A percentile compares a stretch with the other conserved stretches of the same genome.
Evolutionary conservation across 257 asterid genomes (phyloP).

Genomic region (Salvia miltiorrhiza): DNA sequence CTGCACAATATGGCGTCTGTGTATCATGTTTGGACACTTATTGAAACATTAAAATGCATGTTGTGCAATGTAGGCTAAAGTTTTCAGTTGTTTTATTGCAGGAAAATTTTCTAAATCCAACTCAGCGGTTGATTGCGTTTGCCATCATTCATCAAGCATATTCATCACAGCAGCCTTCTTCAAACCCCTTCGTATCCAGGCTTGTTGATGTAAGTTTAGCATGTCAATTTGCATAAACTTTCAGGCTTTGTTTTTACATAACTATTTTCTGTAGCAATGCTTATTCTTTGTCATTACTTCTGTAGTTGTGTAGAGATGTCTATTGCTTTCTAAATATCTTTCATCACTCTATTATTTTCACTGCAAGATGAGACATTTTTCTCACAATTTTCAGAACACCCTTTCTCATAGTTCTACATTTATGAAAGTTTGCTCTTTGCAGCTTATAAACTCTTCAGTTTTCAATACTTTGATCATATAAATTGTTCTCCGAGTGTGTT

Average conservation of each 20-base stretch:
- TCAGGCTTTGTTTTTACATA: slow-evolving; percentile 6
- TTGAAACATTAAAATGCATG: neutral
- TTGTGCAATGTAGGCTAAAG: slow-evolving; percentile 8
- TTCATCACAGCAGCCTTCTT: slow-evolving; percentile 67
- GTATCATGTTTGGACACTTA: neutral
- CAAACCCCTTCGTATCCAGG: slow-evolving; percentile 67
- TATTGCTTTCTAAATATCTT: slow-evolving; percentile 7
- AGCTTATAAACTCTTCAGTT: neutral
- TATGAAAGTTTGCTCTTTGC: neutral
- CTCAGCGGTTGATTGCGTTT: slow-evolving; percentile 74
- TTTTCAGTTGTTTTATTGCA: slow-evolving; percentile 32
- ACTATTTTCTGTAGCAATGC: neutral
- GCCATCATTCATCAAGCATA: slow-evolving; percentile 72
- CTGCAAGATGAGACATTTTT: neutral
- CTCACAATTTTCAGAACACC: neutral
- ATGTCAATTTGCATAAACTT: slow-evolving; percentile 6
- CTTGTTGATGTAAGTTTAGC: slow-evolving; percentile 68
- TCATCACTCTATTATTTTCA: neutral
- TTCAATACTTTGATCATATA: neutral
- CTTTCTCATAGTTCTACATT: neutral
- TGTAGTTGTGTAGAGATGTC: slow-evolving; percentile 4
- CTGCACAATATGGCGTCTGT: neutral
- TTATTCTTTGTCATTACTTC: slow-evolving; percentile 2
- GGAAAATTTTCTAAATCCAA: slow-evolving; percentile 58
- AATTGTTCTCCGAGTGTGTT: neutral